Evolutionary conservation across 345 rosid genomes (phyloP), one percentile per base, ranked within the genome.

Genomic region (Psidium guajava): DNA sequence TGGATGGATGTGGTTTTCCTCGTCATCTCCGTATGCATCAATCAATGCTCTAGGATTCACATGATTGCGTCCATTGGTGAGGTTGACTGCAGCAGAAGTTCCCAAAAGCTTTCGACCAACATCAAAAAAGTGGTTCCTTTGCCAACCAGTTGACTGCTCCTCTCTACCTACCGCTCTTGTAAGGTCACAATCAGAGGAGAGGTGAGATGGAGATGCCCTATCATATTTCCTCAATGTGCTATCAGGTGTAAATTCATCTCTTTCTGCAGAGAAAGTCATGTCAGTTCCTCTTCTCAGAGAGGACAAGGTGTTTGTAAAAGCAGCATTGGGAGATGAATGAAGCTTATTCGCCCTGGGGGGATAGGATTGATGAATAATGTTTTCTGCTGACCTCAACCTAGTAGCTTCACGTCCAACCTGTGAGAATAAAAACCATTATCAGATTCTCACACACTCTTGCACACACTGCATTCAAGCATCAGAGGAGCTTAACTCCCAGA

Each of bases 1-100:
- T 53, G 90, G 86, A 85, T 90, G 75, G 93, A 83, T 84, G 69
- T 61, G 84, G 89, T 90, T 49, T 92, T 91, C 81, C 96, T 90
- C 82, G 90, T 98, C 99, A 90, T 91, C 92, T 85, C 99, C 99
- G 87, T 98, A 98, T 83, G 99, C 99, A 88, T 94, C 96, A 85
- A 96, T 96, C 88, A 98, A 84, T 88, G 99, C 99, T 89, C 99
- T 91, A 61, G 94, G 98, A 87, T 93, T 89, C 89, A 92, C 91
- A 84, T 88, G 96, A 54, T 90, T 94, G 85, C 87, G 90, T 85
- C 94, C 96, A 85, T 92, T 96, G 86, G 85, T 86, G 53, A 85
- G 89, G 56, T 86, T 86, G 83, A 85, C 84, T 40, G 90, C 81
- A 49, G 86, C 82, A 88, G 94, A 87, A 74, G 90, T 42, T 86